These are phyloP conservation scores for Helianthus tuberosus DNA, from an alignment of 129 eudicot species.

Conservation along the genomic window DNA sequence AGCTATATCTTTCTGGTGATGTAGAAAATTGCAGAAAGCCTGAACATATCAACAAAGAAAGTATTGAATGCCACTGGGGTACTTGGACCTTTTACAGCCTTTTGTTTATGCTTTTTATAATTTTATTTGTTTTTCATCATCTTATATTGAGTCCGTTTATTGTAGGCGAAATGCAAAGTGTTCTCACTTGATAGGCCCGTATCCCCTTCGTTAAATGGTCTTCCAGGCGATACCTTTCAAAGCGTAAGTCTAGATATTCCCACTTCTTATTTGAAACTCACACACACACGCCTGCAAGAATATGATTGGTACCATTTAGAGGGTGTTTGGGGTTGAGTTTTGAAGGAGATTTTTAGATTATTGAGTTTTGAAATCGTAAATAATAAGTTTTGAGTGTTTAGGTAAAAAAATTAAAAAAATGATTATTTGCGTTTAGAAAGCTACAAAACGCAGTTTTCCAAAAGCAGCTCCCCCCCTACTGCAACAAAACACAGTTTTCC, in stretches of 20 bases:
- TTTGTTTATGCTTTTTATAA: background rate
- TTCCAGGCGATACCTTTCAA: conserved; percentile 83
- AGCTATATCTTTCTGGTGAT: conserved; percentile 18
- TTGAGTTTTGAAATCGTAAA: too few relatives aligned
- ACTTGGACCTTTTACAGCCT: conserved; percentile 20
- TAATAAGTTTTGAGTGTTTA: too few relatives aligned
- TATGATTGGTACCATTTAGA: background rate
- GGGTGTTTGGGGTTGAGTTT: background rate
- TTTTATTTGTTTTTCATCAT: conserved; percentile 17
- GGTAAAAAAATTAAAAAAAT: too few relatives aligned
- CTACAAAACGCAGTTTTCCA: too few relatives aligned
- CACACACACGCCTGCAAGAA: background rate
- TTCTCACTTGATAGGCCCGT: conserved; percentile 87
- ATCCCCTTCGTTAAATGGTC: conserved; percentile 77
- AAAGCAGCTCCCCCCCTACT: too few relatives aligned
- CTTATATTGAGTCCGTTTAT: background rate
- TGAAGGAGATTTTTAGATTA: too few relatives aligned
- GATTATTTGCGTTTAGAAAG: too few relatives aligned
- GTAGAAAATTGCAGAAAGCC: conserved; percentile 80
- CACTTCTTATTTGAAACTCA: background rate
- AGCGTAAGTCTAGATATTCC: conserved; percentile 63
- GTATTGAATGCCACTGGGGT: conserved; percentile 96
- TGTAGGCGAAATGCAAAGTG: conserved; percentile 82
- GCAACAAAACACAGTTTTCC: too few relatives aligned
- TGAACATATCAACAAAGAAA: conserved; percentile 90